phyloP scores from a whole-genome alignment of 2,329 filamentous ascomycete genomes.

The Penicillium frequentans region DNA sequence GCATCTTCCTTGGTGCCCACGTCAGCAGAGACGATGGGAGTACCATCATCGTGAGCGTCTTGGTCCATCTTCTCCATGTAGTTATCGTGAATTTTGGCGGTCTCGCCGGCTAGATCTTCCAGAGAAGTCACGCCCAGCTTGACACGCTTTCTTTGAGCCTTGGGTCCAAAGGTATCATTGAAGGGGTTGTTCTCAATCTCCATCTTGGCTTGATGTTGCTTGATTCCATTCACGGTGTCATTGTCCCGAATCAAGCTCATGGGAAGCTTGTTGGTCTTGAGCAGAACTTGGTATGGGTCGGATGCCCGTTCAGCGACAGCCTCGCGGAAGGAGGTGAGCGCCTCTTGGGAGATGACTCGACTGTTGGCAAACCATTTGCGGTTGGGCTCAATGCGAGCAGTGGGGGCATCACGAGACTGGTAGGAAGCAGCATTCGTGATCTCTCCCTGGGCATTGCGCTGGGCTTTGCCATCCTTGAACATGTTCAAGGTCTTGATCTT shows the following conservation, averaged over 20 bases:
- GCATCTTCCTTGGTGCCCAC: constrained; percentile 45
- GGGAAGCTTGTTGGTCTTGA: constrained; percentile 95
- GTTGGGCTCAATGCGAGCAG: constrained; percentile 89
- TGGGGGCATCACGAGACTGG: constrained; percentile 78
- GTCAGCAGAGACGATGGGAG: constrained; percentile 58
- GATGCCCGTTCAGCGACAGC: constrained; percentile 87
- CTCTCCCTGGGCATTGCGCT: constrained; percentile 78
- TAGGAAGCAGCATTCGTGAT: constrained; percentile 81
- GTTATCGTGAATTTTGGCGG: constrained; percentile 74
- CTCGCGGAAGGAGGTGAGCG: constrained; percentile 80
- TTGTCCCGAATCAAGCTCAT: constrained; percentile 90
- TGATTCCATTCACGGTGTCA: constrained; percentile 75
- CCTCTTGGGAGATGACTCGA: constrained; percentile 84
- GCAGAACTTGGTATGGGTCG: constrained; percentile 89
- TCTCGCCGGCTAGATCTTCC: constrained; percentile 76
- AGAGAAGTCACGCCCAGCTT: constrained; percentile 84
- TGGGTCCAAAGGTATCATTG: constrained; percentile 85
- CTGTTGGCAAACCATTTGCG: constrained; percentile 98
- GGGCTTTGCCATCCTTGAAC: constrained; percentile 81
- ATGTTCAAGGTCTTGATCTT: constrained; percentile 87
- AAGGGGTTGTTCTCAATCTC: constrained; percentile 85
- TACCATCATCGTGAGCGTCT: constrained; percentile 72
- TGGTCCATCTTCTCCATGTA: constrained; percentile 82
- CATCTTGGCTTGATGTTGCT: constrained; percentile 93
- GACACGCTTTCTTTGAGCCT: constrained; percentile 87